Evolutionary conservation across 805 yeast genomes (phyloP), one percentile per base, ranked within the genome.

Genomic region (Maudiozyma serrabonitensis): DNA sequence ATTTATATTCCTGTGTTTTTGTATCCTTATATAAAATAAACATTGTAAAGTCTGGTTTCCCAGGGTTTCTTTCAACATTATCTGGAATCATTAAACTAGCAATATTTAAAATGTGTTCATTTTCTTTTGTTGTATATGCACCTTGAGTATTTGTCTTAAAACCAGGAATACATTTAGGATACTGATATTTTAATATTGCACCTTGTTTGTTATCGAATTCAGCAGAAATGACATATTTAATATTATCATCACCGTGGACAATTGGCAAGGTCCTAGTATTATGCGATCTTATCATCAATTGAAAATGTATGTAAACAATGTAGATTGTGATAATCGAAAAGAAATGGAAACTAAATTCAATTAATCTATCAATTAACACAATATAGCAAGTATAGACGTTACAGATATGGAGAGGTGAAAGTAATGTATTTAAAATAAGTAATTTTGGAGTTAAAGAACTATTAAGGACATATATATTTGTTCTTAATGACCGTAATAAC

Each of bases 171-270:
- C 58, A 60, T 13, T 58, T 50, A 0, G 95, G 91, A 46, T 75
- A 73, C 58, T 82, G 89, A 54, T 77, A 76, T 47, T 71, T 70
- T 32, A 88, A 66, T 4, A 77, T 70, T 0, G 93, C 82, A 0
- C 96, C 96, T 48, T 79, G 72, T 57, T 78, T 82, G 54, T 82
- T 79, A 62, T 88, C 93, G 63, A 88, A 89, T 66, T 85, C 90
- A 1, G 91, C 85, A 6, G 88, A 74, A 32, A 87, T 57, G 21
- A 84, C 73, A 58, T 73, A 82, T 47, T 76, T 77, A 15, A 78
- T 76, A 56, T 79, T 75, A 32, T 46, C 43, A 16, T 15, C 32
- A 21, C n/a, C 32, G 32, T 11, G 43, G 7, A 41, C 31, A 23
- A 41, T 18, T 5, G 43, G 45, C 21, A 25, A 41, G 2, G 32